phyloP scores from a whole-genome alignment of 352 stramenopile species.

The Pythium guiyangense region DNA sequence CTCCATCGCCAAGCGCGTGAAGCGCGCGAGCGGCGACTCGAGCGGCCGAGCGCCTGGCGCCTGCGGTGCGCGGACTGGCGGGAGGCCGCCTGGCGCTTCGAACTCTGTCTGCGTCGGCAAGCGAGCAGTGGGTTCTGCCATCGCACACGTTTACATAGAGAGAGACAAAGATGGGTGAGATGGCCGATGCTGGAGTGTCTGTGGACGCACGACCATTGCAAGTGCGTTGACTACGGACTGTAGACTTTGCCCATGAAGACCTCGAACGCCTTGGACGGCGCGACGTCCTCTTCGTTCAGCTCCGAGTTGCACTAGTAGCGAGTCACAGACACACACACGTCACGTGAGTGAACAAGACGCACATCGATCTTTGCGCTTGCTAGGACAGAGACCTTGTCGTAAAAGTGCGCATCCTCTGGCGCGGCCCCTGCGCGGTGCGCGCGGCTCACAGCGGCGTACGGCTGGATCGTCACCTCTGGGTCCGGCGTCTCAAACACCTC shows the following conservation, averaged over 20 bases:
- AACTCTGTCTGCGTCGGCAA: constrained; percentile 50
- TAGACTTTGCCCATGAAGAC: constrained; percentile 85
- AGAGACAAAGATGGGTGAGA: background rate
- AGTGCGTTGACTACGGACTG: constrained; percentile 22
- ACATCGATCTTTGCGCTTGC: background rate
- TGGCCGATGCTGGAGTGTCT: constrained; percentile 1
- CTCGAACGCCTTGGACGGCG: constrained; percentile 57
- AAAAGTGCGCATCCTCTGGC: constrained; percentile 41
- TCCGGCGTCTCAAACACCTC: constrained; percentile 80
- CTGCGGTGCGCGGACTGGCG: background rate
- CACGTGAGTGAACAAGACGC: background rate
- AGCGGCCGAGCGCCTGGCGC: constrained; percentile 15
- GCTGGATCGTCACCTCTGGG: constrained; percentile 51
- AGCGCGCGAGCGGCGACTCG: constrained; percentile 66
- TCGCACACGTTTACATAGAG: background rate
- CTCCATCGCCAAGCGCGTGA: constrained; percentile 64
- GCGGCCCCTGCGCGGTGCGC: constrained; percentile 10
- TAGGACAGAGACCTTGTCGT: constrained; percentile 39
- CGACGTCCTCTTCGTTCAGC: constrained; percentile 51
- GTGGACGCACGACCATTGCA: background rate
- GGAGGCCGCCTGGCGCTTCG: constrained; percentile 21
- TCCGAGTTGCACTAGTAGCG: constrained; percentile 38
- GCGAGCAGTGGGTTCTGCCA: constrained; percentile 32
- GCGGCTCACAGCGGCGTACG: constrained; percentile 42
- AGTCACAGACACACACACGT: too few relatives aligned